phyloP scores from a whole-genome alignment of 192 early-diverging fungal genomes.

The Linnemannia exigua region DNA sequence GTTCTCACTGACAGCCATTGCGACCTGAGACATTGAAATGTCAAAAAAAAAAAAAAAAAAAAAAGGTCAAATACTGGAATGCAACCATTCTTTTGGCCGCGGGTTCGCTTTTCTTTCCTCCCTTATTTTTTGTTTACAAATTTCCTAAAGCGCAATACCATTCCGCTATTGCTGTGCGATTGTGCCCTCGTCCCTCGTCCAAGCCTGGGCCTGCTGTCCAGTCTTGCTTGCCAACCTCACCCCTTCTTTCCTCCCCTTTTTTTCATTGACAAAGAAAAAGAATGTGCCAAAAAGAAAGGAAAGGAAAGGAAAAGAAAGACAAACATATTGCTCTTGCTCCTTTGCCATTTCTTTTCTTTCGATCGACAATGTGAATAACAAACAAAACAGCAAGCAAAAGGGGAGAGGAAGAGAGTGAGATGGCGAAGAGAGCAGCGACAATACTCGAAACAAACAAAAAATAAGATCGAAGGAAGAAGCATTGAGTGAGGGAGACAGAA shows the following conservation, averaged over 20 bases:
- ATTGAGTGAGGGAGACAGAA: background rate
- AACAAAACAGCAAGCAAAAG: background rate
- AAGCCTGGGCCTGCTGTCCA: background rate
- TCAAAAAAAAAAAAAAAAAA: background rate
- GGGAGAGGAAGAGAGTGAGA: background rate
- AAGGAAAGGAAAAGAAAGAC: background rate
- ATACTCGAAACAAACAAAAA: background rate
- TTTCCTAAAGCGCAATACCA: no score
- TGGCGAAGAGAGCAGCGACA: background rate
- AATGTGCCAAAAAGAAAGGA: background rate
- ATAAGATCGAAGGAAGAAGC: background rate
- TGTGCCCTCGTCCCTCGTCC: background rate
- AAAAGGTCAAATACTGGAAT: background rate
- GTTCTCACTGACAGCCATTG: background rate
- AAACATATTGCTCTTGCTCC: background rate
- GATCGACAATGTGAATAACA: background rate
- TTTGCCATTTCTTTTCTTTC: background rate
- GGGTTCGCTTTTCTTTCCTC: background rate
- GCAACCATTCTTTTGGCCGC: background rate
- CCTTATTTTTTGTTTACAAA: background rate
- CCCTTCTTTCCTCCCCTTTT: background rate
- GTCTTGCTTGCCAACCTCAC: background rate
- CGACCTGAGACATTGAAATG: no score
- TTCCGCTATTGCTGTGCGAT: background rate
- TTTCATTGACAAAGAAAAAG: background rate